Percentiles rank a stretch among this genome's conserved stretches.
Evolutionary conservation across 2,329 filamentous ascomycete genomes (phyloP).

Genomic region (Pseudogymnoascus sp.): DNA sequence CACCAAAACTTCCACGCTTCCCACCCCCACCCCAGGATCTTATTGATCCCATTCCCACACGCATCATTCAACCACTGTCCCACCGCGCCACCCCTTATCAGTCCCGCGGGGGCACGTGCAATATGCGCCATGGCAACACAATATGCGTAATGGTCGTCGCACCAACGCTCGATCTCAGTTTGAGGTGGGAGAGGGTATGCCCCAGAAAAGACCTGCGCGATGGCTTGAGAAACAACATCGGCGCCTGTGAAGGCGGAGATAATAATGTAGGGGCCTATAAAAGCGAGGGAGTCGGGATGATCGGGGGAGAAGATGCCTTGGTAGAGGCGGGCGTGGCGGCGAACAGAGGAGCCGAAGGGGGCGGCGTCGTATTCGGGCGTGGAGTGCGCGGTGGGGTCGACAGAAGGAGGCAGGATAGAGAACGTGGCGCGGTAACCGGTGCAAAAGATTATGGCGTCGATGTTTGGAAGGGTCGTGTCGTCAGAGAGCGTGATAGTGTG

Average conservation of each 20-base stretch:
- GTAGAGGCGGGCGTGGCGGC: constrained; percentile 32
- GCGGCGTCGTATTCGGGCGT: constrained; percentile 17
- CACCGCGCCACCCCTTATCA: constrained; percentile 27
- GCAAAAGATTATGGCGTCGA: constrained; percentile 31
- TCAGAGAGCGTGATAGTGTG: constrained; percentile 27
- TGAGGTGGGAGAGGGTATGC: constrained; percentile 31
- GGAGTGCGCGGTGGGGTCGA: constrained; percentile 19
- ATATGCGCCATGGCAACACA: constrained; percentile 33
- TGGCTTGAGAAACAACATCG: constrained; percentile 38
- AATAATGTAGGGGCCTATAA: constrained; percentile 32
- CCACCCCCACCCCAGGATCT: constrained; percentile 35
- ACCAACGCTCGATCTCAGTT: constrained; percentile 31
- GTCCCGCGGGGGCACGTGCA: constrained; percentile 28
- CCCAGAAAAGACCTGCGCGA: constrained; percentile 38
- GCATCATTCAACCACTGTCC: constrained; percentile 32
- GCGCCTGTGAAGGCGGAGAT: constrained; percentile 28
- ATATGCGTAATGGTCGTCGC: constrained; percentile 31
- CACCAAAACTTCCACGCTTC: constrained; percentile 37
- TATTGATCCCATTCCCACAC: constrained; percentile 34
- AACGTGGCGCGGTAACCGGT: constrained; percentile 30
- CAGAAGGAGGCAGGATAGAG: constrained; percentile 17
- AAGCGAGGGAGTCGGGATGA: constrained; percentile 36
- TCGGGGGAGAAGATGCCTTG: constrained; percentile 38
- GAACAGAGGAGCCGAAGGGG: constrained; percentile 23
- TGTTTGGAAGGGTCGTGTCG: constrained; percentile 22